Conservation (phyloP, 805 yeast genomes). For the Yarrowia osloensis region DNA sequence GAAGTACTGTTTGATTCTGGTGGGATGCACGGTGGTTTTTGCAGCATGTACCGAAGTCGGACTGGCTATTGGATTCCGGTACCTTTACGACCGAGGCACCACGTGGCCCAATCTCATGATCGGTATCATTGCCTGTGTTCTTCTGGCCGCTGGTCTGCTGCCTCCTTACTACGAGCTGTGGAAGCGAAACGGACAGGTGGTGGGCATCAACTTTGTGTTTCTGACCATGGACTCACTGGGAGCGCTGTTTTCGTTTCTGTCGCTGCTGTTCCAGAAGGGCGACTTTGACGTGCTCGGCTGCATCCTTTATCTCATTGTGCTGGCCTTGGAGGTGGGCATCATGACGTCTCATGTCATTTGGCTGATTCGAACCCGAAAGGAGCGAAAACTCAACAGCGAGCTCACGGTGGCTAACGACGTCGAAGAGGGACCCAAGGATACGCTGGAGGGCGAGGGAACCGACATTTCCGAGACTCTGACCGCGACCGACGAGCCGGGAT, state of each 20-base stretch:
- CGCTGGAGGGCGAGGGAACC: background rate
- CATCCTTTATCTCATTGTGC: conserved; percentile 70
- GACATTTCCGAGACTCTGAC: background rate
- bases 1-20: conserved; percentile 44
- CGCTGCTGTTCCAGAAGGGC: conserved; percentile 56
- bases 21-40: conserved; percentile 46
- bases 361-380: conserved; percentile 48
- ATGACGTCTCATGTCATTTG: conserved; percentile 69
- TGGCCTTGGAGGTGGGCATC: conserved; percentile 76
- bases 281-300: conserved; percentile 77
- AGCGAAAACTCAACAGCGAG: conserved; percentile 20
- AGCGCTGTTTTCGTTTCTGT: conserved; percentile 73
- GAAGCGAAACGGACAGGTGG: conserved; percentile 78
- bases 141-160: conserved; percentile 73
- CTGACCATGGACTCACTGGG: conserved; percentile 76
- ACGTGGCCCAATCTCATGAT: conserved; percentile 79
- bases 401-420: background rate
- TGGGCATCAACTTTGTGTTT: conserved; percentile 85
- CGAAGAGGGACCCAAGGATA: background rate
- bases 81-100: conserved; percentile 50
- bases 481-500: background rate
- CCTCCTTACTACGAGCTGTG: conserved; percentile 88
- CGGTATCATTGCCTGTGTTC: conserved; percentile 76
- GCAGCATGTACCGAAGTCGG: conserved; percentile 69
- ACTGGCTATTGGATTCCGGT: conserved; percentile 68